These are phyloP conservation scores for Artemisia argyi DNA, from an alignment of 129 eudicot genomes.

Conservation along the genomic window DNA sequence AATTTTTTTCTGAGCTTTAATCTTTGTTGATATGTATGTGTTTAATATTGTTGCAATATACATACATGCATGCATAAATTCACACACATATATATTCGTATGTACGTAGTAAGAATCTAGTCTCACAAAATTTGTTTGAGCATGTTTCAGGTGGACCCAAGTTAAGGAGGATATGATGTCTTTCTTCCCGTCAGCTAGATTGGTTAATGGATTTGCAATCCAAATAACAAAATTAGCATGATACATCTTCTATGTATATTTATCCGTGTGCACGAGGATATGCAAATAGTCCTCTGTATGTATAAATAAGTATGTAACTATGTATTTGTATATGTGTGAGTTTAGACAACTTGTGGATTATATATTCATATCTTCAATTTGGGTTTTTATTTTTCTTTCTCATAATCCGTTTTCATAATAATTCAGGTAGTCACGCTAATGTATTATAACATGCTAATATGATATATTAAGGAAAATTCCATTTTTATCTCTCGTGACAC, in stretches of 20 bases:
- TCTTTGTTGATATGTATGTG: constrained; percentile 3
- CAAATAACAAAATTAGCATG: constrained; percentile 40
- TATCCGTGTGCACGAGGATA: neutral
- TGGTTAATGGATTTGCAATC: constrained; percentile 73
- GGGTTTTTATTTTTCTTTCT: no score
- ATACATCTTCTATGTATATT: neutral
- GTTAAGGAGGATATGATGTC: constrained; percentile 70
- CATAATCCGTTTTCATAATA: neutral
- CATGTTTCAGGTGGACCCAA: constrained; percentile 63
- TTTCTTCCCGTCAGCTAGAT: constrained; percentile 76
- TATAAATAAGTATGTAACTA: constrained; percentile 4
- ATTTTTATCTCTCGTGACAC: no score
- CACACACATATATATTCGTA: neutral
- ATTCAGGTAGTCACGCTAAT: no score
- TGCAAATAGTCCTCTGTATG: neutral
- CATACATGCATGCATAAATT: neutral
- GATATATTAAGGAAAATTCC: no score
- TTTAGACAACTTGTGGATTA: neutral
- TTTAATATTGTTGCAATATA: neutral
- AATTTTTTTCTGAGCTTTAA: neutral
- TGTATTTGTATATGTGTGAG: neutral
- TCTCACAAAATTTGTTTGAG: neutral
- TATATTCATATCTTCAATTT: no score
- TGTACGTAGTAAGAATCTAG: neutral
- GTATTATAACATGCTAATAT: no score